Base-by-base conservation (phyloP, 345 rosid species). In the Populus euphratica region DNA sequence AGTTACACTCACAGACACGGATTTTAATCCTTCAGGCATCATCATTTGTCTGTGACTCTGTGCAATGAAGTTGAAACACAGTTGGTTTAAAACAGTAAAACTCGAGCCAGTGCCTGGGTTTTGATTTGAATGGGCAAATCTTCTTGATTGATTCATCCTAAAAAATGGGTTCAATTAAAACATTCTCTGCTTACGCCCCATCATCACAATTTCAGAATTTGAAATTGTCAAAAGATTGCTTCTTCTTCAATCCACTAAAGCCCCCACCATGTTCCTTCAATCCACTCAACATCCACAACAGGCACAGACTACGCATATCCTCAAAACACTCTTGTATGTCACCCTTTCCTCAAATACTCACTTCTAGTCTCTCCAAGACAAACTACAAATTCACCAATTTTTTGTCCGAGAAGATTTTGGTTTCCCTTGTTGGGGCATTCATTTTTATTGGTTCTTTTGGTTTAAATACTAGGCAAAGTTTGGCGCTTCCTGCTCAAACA, bases 361-460 rank as follows among this genome's bases (percentile, higher is more conserved):
- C n/a, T 39, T 76, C 89, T 41, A 63, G 36, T 63, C 74, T 33
- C 81, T 71, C 76, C 64, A 80, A 33, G 74, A 72, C 36, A 73
- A 72, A 64, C 33, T 23, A 12, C 38, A 17, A 2, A 2, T 25
- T 89, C 59, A 38, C 77, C 27, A 77, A 69, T 23, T 52, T 29
- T 79, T 69, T 88, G 3, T 77, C 86, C 2, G 83, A 80, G 70
- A 91, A 86, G 79, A 68, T 84, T 0, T 86, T 84, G 63, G 44
- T 86, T 81, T 85, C 86, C 29, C 83, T 93, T 74, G 79, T 90
- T 72, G 98, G 97, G 69, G 86, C 91, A 5, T 81, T 88, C 68
- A 72, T 92, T 23, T 83, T 91, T 31, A 12, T 88, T 83, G 94
- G 91, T 36, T 79, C 79, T 41, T 75, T 78, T n/a, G 54, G 86